Base-by-base conservation (phyloP, 2,329 filamentous ascomycete species). In the Cladophialophora psammophila region DNA sequence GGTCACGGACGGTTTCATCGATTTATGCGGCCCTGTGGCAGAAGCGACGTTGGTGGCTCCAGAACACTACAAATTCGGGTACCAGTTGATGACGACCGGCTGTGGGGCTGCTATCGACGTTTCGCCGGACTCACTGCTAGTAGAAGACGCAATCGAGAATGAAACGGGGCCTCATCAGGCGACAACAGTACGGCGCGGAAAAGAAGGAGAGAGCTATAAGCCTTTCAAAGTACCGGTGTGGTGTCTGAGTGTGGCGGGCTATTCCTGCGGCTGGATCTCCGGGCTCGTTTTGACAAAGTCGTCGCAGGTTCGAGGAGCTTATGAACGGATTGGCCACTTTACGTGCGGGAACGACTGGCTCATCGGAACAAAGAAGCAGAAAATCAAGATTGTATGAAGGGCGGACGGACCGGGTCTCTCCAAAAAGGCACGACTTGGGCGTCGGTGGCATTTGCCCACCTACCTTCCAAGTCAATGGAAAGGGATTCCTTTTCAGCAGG, bases 301-400 rank as follows among this genome's bases (percentile, higher is more conserved):
- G 20, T 20, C 18, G 45, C 45, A n/a, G 26, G 45, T 50, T 9
- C 45, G 18, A 2, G 45, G 45, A 5, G 45, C 18, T 20, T 50
- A 26, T 13, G 45, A 50, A 26, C 45, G 45, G 18, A 50, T 50
- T 8, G 45, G 45, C 45, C 5, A 50, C 12, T 50, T 50, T 50
- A 26, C 18, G 18, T 50, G 45, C 9, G 45, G 45, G 3, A 50
- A 50, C 45, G 45, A 50, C 45, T 50, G 45, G 45, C 45, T 50
- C 18, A 9, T 26, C 1, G 45, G 45, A 20, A 20, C 45, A 9
- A 50, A 50, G 18, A 50, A 20, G 18, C 45, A 12, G 18, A 26
- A 50, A 10, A 50, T 50, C 3, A 26, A n/a, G 13, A 2, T 50
- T 50, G 45, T 50, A 10, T 50, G 45, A 50, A n/a, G n/a, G 26